Evolutionary conservation across 1,139 yeast species (phyloP), one percentile per base, ranked within the genome.

Genomic region (Candida pseudoviswanathii): DNA sequence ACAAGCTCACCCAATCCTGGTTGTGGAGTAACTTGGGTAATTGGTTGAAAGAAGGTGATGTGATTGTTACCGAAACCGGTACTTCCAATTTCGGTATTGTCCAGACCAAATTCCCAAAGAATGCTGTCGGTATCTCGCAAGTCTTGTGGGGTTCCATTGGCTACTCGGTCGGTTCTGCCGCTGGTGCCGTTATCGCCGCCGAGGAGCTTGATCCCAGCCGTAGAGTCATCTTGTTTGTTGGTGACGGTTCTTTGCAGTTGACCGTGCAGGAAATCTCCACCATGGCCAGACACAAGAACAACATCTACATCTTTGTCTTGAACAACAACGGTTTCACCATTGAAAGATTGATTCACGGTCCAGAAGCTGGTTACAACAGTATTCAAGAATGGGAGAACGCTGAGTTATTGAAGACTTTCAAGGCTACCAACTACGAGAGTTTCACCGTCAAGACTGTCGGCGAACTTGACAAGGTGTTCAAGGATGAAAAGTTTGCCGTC

Each of bases 111-210:
- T 89, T 86, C 84, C 96, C 96, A 56, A 73, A 79, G 62, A 73
- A 85, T 66, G 78, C 85, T 43, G 71, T 81, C 57, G 96, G 96
- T 63, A 89, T 89, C 57, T 87, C 95, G 47, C 96, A 89, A 73
- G 95, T 88, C 44, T 77, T 89, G 64, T 89, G 95, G 92, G 96
- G 96, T 52, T 87, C 96, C 43, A 88, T 89, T 68, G 96, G 96
- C 62, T 89, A 77, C 77, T 83, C 96, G 31, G 89, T 88, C 44
- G 96, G 96, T 64, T 88, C 96, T 47, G 80, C 89, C 36, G 71
- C 85, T 53, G 96, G 96, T 69, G 96, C 96, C 29, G 85, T 86
- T 32, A 80, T 87, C 76, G 96, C 96, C 26, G 88, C 91, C 53
- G 83, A 82, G 62, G 96, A 89, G 68, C 61, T 85, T 48, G 85